phyloP scores from a whole-genome alignment of 352 stramenopile species.

The Phytophthora pini region DNA sequence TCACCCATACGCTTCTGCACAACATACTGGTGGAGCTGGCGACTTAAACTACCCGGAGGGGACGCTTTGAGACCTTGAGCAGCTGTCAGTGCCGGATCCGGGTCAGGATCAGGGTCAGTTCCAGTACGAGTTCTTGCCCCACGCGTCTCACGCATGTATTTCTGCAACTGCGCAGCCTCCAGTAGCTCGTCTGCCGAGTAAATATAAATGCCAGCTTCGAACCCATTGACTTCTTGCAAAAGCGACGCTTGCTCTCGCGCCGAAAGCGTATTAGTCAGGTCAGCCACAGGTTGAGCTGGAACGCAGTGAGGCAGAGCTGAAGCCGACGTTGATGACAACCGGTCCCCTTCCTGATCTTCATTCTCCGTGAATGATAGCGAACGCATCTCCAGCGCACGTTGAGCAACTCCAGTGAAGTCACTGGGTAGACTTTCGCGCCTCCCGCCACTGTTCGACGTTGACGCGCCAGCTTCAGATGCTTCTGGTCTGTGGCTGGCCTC shows the following conservation, averaged over 20 bases:
- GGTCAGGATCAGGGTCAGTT: slow-evolving; percentile 18
- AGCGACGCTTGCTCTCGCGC: slow-evolving; percentile 63
- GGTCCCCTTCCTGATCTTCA: slow-evolving; percentile 32
- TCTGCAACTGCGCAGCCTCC: slow-evolving; percentile 61
- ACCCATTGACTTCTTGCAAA: slow-evolving; percentile 71
- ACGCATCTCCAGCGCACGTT: slow-evolving; percentile 25
- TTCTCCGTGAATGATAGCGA: slow-evolving; percentile 40
- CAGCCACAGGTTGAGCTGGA: slow-evolving; percentile 42
- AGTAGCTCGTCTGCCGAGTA: slow-evolving; percentile 82
- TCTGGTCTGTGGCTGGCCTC: slow-evolving; percentile 19
- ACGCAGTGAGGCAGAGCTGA: slow-evolving; percentile 42
- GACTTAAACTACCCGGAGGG: slow-evolving; percentile 34
- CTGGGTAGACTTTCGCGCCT: slow-evolving; percentile 34
- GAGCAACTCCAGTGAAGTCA: slow-evolving; percentile 15
- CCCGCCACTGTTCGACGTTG: slow-evolving; percentile 3
- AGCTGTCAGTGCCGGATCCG: slow-evolving; percentile 19
- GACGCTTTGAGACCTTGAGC: slow-evolving; percentile 20
- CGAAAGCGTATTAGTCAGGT: slow-evolving; percentile 55
- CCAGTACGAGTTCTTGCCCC: slow-evolving; percentile 14
- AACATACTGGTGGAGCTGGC: slow-evolving; percentile 48
- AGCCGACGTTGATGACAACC: slow-evolving; percentile 30
- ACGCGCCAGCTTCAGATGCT: slow-evolving; percentile 9
- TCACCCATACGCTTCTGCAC: slow-evolving; percentile 42
- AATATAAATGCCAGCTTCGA: slow-evolving; percentile 69
- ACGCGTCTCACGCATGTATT: slow-evolving; percentile 49